Evolutionary conservation across 768 basidiomycete species (phyloP), one percentile per base, ranked within the genome.

Genomic region (Phlebiopsis flavidoalba): DNA sequence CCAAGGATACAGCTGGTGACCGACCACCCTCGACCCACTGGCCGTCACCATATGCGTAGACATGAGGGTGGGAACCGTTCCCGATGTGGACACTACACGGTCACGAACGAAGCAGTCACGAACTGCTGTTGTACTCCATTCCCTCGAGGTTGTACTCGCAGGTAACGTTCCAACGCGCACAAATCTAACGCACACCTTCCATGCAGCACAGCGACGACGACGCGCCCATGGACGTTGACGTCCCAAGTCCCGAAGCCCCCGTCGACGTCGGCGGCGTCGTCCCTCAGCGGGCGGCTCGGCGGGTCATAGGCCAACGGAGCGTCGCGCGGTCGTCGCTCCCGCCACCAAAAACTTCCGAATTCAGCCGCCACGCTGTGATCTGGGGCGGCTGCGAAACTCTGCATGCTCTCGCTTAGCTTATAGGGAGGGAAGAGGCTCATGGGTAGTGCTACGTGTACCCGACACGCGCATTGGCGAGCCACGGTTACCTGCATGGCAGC

Each of bases 371-470:
- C n/a, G n/a, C n/a, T n/a, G n/a, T n/a, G n/a, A n/a, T n/a, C n/a
- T n/a, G n/a, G n/a, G n/a, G n/a, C n/a, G n/a, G n/a, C n/a, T n/a
- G n/a, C n/a, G n/a, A n/a, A n/a, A n/a, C n/a, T n/a, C n/a, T n/a
- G n/a, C n/a, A n/a, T n/a, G n/a, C n/a, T n/a, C n/a, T n/a, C n/a
- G n/a, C n/a, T n/a, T n/a, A n/a, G n/a, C n/a, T n/a, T n/a, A n/a
- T n/a, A n/a, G n/a, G n/a, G n/a, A n/a, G n/a, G n/a, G n/a, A n/a
- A n/a, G n/a, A n/a, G n/a, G 49, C 49, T n/a, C n/a, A n/a, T n/a
- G n/a, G n/a, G n/a, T n/a, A n/a, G n/a, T n/a, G n/a, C n/a, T 94
- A 89, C 75, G 86, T 96, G 59, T 98, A 93, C 69, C 89, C 92
- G 24, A 67, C 79, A 0, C 83, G 88, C 64, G 98, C 98, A 96